A percentile compares a stretch with the other conserved stretches of the same genome.
Evolutionary conservation across 176 grass and related monocot genomes (phyloP).

Genomic region (Avena insularis): DNA sequence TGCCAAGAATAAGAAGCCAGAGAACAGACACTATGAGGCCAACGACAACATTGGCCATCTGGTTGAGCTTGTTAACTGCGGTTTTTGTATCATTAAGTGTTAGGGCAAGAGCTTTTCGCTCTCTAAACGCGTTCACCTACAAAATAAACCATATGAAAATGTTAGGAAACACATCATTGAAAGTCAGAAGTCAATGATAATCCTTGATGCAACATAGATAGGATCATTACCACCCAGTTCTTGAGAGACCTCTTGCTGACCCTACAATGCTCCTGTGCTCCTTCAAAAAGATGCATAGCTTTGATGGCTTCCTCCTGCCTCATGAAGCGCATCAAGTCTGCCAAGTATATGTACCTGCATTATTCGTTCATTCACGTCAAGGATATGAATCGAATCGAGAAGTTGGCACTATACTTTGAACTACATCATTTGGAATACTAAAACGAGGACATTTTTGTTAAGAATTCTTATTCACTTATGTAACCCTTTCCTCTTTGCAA

Average conservation of each 20-base stretch:
- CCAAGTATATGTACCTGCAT: conserved; percentile 83
- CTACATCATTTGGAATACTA: not conserved
- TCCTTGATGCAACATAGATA: conserved; percentile 15
- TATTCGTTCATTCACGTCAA: not conserved
- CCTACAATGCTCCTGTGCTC: conserved; percentile 70
- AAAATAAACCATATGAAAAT: conserved; percentile 24
- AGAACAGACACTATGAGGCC: conserved; percentile 59
- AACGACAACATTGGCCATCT: conserved; percentile 56
- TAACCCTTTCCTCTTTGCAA: not conserved
- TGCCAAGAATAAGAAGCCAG: conserved; percentile 62
- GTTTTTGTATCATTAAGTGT: conserved; percentile 79
- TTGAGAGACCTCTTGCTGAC: conserved; percentile 81
- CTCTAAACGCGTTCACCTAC: conserved; percentile 74
- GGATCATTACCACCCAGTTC: conserved; percentile 92
- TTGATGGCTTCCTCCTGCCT: conserved; percentile 7
- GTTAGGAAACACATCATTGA: conserved; percentile 8
- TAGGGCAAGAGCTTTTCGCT: conserved; percentile 67
- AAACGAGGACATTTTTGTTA: not conserved
- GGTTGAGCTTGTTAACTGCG: conserved; percentile 70
- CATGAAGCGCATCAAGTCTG: conserved; percentile 83
- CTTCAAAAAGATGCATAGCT: conserved; percentile 82
- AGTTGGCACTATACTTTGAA: conserved; percentile 7
- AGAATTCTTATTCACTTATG: not conserved
- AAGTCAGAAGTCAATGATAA: not conserved
- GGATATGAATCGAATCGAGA: not conserved